Base-by-base conservation (phyloP, 1,284 basidiomycete species). In the Boletus subluridellus region DNA sequence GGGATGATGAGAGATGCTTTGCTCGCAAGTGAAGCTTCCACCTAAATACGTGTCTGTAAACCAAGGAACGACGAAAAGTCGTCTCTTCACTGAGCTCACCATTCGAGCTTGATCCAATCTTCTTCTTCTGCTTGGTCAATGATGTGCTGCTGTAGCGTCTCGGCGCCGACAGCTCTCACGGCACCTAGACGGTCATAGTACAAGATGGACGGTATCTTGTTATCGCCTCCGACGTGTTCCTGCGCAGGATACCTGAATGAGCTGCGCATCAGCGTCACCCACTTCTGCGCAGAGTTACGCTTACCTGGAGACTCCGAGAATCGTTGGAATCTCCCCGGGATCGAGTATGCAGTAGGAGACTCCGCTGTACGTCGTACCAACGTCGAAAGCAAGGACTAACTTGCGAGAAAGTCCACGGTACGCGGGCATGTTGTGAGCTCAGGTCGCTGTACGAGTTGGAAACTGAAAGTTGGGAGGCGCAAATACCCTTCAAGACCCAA, bases 1-100 rank as follows among this genome's bases (percentile, higher is more conserved):
- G 24, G 2, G 24, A 24, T 2, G 24, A 24, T 24, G 24, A 24
- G 1, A 24, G 24, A 24, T 72, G 69, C 28, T 66, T 62, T 4
- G 80, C 74, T 4, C 80, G 77, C 15, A 86, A 66, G 60, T 83
- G 77, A 1, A 86, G 71, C 61, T 86, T 85, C 74, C 84, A 86
- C 84, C 83, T 85, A 21, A 28, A 5, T 30, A 0, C 11, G 17
- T 51, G 30, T 8, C 24, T 26, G 44, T 67, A 6, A 63, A 44
- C 24, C 35, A 44, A 37, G 12, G 8, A 2, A 24, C 7, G 24
- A 37, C 3, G 12, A 11, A 9, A 12, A 12, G 39, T 24, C 24
- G 24, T 24, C 24, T 24, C 24, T 24, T 24, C 24, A 24, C 24
- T 24, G 24, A 24, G 24, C 24, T 24, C 24, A 24, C 24, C 24